These are phyloP conservation scores for Stenocarpella maydis DNA, from an alignment of 2,329 filamentous ascomycete genomes.

Conservation along the genomic window DNA sequence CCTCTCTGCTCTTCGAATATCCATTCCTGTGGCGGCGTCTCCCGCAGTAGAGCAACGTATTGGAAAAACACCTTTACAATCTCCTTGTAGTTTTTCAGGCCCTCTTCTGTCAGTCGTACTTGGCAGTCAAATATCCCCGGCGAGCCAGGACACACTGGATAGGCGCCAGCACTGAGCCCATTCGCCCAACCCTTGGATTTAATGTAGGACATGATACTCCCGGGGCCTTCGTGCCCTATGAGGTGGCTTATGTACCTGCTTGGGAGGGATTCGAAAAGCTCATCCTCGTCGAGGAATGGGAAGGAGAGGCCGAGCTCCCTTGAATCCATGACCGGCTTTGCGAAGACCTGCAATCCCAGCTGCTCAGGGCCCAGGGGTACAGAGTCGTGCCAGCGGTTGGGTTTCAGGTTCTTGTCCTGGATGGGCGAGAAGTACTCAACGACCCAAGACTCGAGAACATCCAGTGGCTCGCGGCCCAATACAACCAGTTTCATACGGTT, in stretches of 20 bases:
- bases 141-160: conserved; percentile 77
- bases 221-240: conserved; percentile 91
- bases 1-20: conserved; percentile 92
- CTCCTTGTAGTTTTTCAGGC: conserved; percentile 81
- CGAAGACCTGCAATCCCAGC: conserved; percentile 76
- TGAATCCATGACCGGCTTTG: conserved; percentile 90
- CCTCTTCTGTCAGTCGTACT: conserved; percentile 83
- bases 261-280: conserved; percentile 80
- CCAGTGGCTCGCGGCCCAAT: conserved; percentile 80
- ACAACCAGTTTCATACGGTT: conserved; percentile 94
- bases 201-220: conserved; percentile 88
- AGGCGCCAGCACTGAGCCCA: conserved; percentile 78
- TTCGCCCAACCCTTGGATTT: conserved; percentile 93
- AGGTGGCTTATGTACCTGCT: conserved; percentile 87
- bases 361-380: conserved; percentile 58
- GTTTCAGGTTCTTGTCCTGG: conserved; percentile 79
- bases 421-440: conserved; percentile 83
- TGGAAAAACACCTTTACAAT: conserved; percentile 87
- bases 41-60: conserved; percentile 86
- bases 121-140: conserved; percentile 82
- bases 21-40: conserved; percentile 86
- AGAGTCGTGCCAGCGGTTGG: conserved; percentile 62
- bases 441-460: conserved; percentile 85
- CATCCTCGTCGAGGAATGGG: conserved; percentile 84
- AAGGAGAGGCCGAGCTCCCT: conserved; percentile 83